Base-by-base conservation (phyloP, 139 green algal species). In the Ettlia oleoabundans region DNA sequence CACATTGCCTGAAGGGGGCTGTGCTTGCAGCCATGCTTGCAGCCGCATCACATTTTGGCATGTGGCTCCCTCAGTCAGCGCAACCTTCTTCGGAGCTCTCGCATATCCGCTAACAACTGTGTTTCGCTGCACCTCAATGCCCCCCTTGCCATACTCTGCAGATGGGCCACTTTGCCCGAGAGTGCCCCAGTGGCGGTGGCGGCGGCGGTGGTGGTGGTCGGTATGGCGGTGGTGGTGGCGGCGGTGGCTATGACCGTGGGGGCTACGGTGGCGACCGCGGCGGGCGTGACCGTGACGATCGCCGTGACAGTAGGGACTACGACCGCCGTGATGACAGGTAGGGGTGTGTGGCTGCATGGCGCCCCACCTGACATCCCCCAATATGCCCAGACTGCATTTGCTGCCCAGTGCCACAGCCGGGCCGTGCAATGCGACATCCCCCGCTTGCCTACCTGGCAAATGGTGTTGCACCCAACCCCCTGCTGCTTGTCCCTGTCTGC, bases 101-200 rank as follows among this genome's bases (percentile, higher is more conserved):
- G n/a, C n/a, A n/a, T 22, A 58, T 15, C 47, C 47, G 47, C 47
- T 58, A 15, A 10, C 15, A 10, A 10, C 47, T 58, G 13, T 68
- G 26, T n/a, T 68, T 35, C 3, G 2, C 26, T 7, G 35, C 30
- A 33, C 62, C 4, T 37, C 30, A 19, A 10, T 40, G 4, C 33
- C 6, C 32, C 33, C 30, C 32, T 35, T 28, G 40, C 2, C 42
- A 4, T 63, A 1, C 70, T 51, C 66, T 35, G n/a, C 70, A 77
- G 70, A 77, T 64, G 30, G 81, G 81, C 33, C 81, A 85, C 81
- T 76, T 81, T 72, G 70, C 81, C 0, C 61, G 81, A 35, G 67
- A 84, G 67, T 84, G 80, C 76, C 76, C 32, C 51, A 6, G 41
- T 32, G 35, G 4, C 72, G 33, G 51, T 26, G 33, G 24, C 35